These are phyloP conservation scores for Microbotryum saponariae DNA, from an alignment of 1,284 basidiomycete species.

Conservation along the genomic window DNA sequence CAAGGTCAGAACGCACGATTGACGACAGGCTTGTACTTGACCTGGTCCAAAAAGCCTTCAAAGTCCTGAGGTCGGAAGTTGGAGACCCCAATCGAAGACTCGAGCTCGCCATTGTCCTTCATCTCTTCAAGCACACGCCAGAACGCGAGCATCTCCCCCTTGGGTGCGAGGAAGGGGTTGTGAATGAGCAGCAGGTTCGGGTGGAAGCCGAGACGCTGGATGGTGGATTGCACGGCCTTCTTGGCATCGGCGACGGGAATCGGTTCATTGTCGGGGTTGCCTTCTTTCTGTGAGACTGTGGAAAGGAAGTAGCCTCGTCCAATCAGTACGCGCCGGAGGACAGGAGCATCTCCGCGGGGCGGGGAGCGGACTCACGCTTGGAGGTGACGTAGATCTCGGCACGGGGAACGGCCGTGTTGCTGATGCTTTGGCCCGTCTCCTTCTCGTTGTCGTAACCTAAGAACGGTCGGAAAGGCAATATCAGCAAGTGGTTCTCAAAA, in stretches of 20 bases:
- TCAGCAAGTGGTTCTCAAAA: neutral
- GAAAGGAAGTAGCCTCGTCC: neutral
- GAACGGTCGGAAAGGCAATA: too few species aligned
- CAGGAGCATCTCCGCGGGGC: neutral
- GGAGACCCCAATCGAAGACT: constrained; percentile 31
- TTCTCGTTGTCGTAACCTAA: constrained; percentile 31
- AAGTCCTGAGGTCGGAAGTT: constrained; percentile 36
- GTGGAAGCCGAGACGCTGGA: constrained; percentile 3
- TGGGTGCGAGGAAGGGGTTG: constrained; percentile 30
- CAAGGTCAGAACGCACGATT: constrained; percentile 16
- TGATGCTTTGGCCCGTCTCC: constrained; percentile 24
- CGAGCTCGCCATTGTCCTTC: constrained; percentile 34
- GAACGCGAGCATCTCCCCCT: constrained; percentile 29
- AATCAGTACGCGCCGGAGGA: neutral
- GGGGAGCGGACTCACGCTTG: constrained; percentile 21
- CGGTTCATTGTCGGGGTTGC: constrained; percentile 3
- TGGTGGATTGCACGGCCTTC: constrained; percentile 1
- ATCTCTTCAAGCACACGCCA: constrained; percentile 34
- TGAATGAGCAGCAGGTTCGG: constrained; percentile 24
- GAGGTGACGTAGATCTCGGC: constrained; percentile 25
- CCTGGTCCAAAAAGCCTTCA: constrained; percentile 20
- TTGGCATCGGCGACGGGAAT: constrained; percentile 3
- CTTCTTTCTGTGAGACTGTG: constrained; percentile 11
- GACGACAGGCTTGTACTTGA: constrained; percentile 33
- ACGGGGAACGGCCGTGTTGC: constrained; percentile 13